Conservation (phyloP, 805 yeast genomes). For the Debaryomyces castellii region DNA sequence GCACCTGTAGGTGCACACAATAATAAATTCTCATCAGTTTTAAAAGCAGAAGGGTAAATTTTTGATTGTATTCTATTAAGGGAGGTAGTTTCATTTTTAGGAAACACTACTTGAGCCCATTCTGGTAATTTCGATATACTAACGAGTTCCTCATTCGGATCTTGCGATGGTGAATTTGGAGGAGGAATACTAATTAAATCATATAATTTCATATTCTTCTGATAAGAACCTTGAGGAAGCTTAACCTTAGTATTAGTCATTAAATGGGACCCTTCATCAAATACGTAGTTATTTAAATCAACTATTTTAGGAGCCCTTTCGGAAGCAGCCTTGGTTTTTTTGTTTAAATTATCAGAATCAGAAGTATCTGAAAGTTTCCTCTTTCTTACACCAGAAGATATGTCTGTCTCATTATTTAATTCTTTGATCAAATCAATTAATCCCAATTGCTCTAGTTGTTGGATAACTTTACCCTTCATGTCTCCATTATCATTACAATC, state of each 20-base stretch:
- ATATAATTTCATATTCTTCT: slow-evolving; percentile 67
- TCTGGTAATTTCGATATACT: slow-evolving; percentile 64
- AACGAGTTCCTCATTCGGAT: slow-evolving; percentile 47
- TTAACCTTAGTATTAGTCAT: slow-evolving; percentile 65
- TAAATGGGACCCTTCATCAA: slow-evolving; percentile 72
- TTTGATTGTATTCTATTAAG: slow-evolving; percentile 83
- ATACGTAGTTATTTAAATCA: slow-evolving; percentile 61
- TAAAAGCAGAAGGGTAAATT: slow-evolving; percentile 77
- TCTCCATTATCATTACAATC: slow-evolving; percentile 27
- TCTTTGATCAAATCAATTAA: slow-evolving; percentile 43
- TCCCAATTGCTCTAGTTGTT: slow-evolving; percentile 46
- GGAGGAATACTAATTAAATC: slow-evolving; percentile 94
- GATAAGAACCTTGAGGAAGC: slow-evolving; percentile 83
- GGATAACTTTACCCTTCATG: slow-evolving; percentile 21
- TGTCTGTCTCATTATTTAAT: slow-evolving; percentile 11
- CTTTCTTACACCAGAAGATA: slow-evolving; percentile 13
- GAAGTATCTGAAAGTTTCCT: slow-evolving; percentile 16
- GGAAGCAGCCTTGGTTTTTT: slow-evolving; percentile 7
- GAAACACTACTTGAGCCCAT: slow-evolving; percentile 82
- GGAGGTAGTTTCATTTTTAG: slow-evolving; percentile 58
- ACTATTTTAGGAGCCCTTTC: slow-evolving; percentile 49
- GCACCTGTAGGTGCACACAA: slow-evolving; percentile 99
- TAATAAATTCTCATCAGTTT: slow-evolving; percentile 66
- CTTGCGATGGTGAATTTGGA: slow-evolving; percentile 49
- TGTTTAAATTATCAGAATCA: slow-evolving; percentile 4